Percentiles rank a stretch among this genome's conserved stretches.
phyloP scores from a whole-genome alignment of 768 basidiomycete genomes.

The Lentinula sp. region DNA sequence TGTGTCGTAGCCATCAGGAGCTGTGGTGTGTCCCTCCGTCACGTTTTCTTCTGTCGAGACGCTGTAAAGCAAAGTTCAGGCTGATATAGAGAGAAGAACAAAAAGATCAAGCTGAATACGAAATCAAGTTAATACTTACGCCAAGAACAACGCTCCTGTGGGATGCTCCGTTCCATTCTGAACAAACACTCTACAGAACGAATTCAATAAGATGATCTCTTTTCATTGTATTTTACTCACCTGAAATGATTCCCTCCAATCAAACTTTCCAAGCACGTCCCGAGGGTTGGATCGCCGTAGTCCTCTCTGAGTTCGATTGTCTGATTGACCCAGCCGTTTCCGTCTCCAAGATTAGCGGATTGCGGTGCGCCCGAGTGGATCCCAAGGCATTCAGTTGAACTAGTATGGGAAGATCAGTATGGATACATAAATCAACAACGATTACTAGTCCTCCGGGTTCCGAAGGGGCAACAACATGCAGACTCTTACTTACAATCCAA shows the following conservation, averaged over 20 bases:
- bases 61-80: not conserved
- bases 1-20: slow-evolving; percentile 44
- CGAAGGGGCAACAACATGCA: not conserved
- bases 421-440: not conserved
- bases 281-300: slow-evolving; percentile 53
- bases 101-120: slow-evolving; percentile 22
- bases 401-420: not conserved
- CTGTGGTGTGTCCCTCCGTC: slow-evolving; percentile 37
- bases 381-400: slow-evolving; percentile 60
- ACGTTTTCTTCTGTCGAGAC: slow-evolving; percentile 19
- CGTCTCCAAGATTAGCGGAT: slow-evolving; percentile 74
- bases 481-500: slow-evolving; percentile 48
- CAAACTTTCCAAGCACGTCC: slow-evolving; percentile 75
- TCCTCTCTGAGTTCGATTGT: slow-evolving; percentile 68
- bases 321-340: slow-evolving; percentile 50
- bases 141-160: slow-evolving; percentile 52
- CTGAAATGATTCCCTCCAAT: slow-evolving; percentile 72
- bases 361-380: slow-evolving; percentile 66
- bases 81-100: slow-evolving; percentile 38
- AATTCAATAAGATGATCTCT: not conserved
- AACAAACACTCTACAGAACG: not conserved
- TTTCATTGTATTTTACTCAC: slow-evolving; percentile 19
- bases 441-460: too few relatives aligned
- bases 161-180: slow-evolving; percentile 36
- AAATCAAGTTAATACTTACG: slow-evolving; percentile 31